Percentiles rank a stretch among this genome's conserved stretches.
These are phyloP conservation scores for Yamadazyma triangularis DNA, from an alignment of 1,139 yeast species.

Conservation along the genomic window DNA sequence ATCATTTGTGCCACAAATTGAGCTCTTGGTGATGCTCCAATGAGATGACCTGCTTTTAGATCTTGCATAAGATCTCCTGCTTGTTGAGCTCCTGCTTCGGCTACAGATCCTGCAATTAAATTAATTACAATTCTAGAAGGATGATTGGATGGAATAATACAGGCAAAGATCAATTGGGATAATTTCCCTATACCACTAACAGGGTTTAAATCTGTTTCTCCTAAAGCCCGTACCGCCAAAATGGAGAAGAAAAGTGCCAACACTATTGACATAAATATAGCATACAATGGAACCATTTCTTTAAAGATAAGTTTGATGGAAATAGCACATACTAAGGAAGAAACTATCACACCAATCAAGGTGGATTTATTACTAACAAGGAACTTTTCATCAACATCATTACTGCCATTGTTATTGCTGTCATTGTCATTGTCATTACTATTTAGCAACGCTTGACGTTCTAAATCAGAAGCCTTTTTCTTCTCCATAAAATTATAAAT, in stretches of 20 bases:
- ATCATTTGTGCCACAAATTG: slow-evolving; percentile 87
- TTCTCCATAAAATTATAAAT: slow-evolving; percentile 8
- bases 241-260: slow-evolving; percentile 77
- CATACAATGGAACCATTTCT: slow-evolving; percentile 62
- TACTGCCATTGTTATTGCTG: too few species aligned
- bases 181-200: slow-evolving; percentile 95
- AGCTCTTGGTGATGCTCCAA: slow-evolving; percentile 90
- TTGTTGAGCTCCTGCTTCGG: slow-evolving; percentile 99
- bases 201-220: slow-evolving; percentile 95
- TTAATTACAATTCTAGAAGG: slow-evolving; percentile 83
- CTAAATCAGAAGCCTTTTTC: neutral
- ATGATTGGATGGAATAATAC: slow-evolving; percentile 68
- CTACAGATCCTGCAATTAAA: slow-evolving; percentile 91
- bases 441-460: slow-evolving; percentile 3
- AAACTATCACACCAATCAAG: slow-evolving; percentile 54
- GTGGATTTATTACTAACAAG: slow-evolving; percentile 52
- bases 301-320: slow-evolving; percentile 70
- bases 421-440: neutral
- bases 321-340: slow-evolving; percentile 63
- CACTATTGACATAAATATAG: slow-evolving; percentile 62
- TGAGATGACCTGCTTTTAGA: slow-evolving; percentile 84
- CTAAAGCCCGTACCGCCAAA: slow-evolving; percentile 87
- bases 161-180: slow-evolving; percentile 83
- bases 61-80: slow-evolving; percentile 99
- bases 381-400: slow-evolving; percentile 26